These are phyloP conservation scores for Alloascoidea hylecoeti DNA, from an alignment of 805 yeast genomes.

Conservation along the genomic window DNA sequence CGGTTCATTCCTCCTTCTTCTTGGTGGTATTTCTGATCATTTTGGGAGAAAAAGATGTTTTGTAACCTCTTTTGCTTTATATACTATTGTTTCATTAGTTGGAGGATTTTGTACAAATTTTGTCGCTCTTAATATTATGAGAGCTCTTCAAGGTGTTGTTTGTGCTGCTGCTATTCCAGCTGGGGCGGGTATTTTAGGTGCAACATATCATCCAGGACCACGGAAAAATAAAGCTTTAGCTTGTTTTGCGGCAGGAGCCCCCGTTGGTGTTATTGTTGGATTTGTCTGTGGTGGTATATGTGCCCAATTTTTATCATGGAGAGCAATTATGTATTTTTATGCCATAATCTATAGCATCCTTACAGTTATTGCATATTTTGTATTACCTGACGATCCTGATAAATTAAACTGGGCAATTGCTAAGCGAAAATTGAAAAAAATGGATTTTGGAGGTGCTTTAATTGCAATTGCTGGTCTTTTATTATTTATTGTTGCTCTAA, in stretches of 20 bases:
- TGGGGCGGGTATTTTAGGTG: slow-evolving; percentile 30
- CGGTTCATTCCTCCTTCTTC: slow-evolving; percentile 26
- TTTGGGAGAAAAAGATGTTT: slow-evolving; percentile 29
- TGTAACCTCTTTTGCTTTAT: slow-evolving; percentile 18
- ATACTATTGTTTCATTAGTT: slow-evolving; percentile 18
- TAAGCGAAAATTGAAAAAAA: slow-evolving; percentile 11
- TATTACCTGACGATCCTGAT: slow-evolving; percentile 22
- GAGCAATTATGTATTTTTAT: slow-evolving; percentile 24
- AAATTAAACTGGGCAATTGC: slow-evolving; percentile 11
- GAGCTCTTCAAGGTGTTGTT: slow-evolving; percentile 30
- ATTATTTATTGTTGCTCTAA: slow-evolving; percentile 26
- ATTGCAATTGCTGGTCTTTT: slow-evolving; percentile 25
- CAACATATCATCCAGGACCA: slow-evolving; percentile 22
- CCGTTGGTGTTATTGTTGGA: slow-evolving; percentile 29
- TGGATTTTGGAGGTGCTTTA: slow-evolving; percentile 31
- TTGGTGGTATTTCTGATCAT: slow-evolving; percentile 32
- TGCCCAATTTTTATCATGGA: slow-evolving; percentile 23
- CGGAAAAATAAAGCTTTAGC: slow-evolving; percentile 29
- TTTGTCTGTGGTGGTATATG: slow-evolving; percentile 29
- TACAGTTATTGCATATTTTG: slow-evolving; percentile 13
- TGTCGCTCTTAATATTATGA: slow-evolving; percentile 21
- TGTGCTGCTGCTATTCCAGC: slow-evolving; percentile 32
- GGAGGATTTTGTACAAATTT: slow-evolving; percentile 14
- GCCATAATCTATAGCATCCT: slow-evolving; percentile 21
- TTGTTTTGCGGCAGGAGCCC: slow-evolving; percentile 30